These are phyloP conservation scores for Suillus tomentosus DNA, from an alignment of 768 basidiomycete genomes.

Conservation along the genomic window DNA sequence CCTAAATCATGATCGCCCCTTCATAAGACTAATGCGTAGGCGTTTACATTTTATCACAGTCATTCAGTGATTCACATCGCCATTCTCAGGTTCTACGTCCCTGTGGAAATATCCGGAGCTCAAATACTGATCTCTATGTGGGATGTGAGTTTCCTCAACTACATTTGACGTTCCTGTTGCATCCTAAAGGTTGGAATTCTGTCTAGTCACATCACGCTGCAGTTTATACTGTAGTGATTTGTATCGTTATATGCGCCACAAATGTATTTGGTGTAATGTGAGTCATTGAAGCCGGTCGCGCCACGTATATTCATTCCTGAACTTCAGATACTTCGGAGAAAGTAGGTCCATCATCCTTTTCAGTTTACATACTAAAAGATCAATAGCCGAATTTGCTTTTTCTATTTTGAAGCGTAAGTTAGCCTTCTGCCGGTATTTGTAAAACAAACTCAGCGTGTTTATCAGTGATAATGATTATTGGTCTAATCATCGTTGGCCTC, in stretches of 20 bases:
- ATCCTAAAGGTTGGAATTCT: background rate
- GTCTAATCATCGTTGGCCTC: conserved; percentile 63
- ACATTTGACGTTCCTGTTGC: conserved; percentile 1
- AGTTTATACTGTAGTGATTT: conserved; percentile 58
- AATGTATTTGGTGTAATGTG: conserved; percentile 72
- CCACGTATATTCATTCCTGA: conserved; percentile 2
- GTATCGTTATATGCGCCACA: conserved; percentile 55
- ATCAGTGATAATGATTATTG: conserved; percentile 57
- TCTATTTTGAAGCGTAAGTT: conserved; percentile 61
- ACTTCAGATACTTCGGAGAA: conserved; percentile 63
- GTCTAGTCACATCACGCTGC: conserved; percentile 48
- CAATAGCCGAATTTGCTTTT: conserved; percentile 63
- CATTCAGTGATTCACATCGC: background rate
- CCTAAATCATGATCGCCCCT: background rate
- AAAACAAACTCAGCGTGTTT: background rate
- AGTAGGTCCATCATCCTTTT: conserved; percentile 32
- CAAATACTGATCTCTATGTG: conserved; percentile 73
- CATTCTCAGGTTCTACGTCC: conserved; percentile 38
- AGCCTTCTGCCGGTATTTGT: background rate
- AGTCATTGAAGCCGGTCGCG: conserved; percentile 12
- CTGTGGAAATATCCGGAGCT: conserved; percentile 74
- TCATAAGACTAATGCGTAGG: conserved; percentile 12
- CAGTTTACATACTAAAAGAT: background rate
- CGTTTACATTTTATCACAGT: too few species aligned
- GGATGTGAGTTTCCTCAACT: conserved; percentile 48